Percentiles rank a stretch among this genome's conserved stretches.
These are phyloP conservation scores for Phytopythium cucurbitacearum DNA, from an alignment of 352 stramenopile species.

Conservation along the genomic window DNA sequence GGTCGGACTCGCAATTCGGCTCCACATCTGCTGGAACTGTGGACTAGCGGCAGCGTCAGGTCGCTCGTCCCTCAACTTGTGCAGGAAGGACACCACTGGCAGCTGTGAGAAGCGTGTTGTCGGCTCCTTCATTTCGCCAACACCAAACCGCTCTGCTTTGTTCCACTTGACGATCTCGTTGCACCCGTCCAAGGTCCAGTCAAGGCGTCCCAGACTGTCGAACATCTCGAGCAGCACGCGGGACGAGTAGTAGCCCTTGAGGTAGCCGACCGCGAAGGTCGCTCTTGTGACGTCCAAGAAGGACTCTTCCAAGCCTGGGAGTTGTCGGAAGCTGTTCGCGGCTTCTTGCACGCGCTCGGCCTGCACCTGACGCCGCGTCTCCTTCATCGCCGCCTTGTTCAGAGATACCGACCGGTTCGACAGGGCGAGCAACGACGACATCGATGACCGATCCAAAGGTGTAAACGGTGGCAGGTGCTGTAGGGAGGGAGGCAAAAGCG, in stretches of 20 bases:
- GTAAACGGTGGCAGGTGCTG: too few relatives aligned
- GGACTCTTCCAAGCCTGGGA: background rate
- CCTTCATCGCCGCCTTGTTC: too few relatives aligned
- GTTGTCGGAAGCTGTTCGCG: constrained; percentile 3
- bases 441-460: too few relatives aligned
- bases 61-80: background rate
- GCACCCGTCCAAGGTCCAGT: constrained; percentile 4
- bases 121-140: background rate
- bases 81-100: background rate
- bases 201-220: background rate
- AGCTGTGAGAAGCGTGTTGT: background rate
- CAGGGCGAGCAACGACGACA: too few relatives aligned
- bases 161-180: background rate
- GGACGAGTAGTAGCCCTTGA: constrained; percentile 2
- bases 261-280: background rate
- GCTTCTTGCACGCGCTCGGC: background rate
- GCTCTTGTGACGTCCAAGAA: background rate
- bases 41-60: background rate
- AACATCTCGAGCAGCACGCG: background rate
- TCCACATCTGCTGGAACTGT: constrained; percentile 5
- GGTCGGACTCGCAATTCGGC: constrained; percentile 17
- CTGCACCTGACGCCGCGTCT: background rate
- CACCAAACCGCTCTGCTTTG: background rate
- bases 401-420: too few relatives aligned
- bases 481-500: too few relatives aligned